Evolutionary conservation across 2,329 filamentous ascomycete genomes (phyloP), one percentile per base, ranked within the genome.

Genomic region (Paramyrothecium roridum): DNA sequence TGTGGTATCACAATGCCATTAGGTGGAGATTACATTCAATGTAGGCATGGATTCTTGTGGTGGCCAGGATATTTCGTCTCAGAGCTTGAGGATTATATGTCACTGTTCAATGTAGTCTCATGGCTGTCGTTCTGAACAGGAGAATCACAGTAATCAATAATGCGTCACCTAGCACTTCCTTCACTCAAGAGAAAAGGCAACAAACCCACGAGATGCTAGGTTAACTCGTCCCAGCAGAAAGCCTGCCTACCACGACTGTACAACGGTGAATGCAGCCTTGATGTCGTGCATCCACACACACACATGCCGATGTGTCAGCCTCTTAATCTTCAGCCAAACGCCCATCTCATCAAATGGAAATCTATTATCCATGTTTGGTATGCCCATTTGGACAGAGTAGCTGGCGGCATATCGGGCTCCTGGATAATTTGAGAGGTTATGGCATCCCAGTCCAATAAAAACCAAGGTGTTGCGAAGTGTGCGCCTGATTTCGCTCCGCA

Each of bases 281-380:
- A 19, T 43, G 37, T 43, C n/a, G 37, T 19, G n/a, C 37, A 13
- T 43, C 37, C 13, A 43, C 13, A 17, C n/a, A 13, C 3, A 4
- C 16, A 17, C 37, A 30, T n/a, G n/a, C 37, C 37, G 16, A 43
- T 43, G 37, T 43, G 37, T 43, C 37, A 43, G 37, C 37, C n/a
- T 7, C 37, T 4, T 17, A 13, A 8, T 43, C 37, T 43, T 16
- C 37, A 43, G 37, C 50, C 21, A 50, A 30, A 50, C 48, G 48
- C 50, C 21, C 45, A 49, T 45, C 46, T 26, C 48, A 48, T 51
- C 51, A 50, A 57, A 43, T 48, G 40, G 52, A 40, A 34, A 40
- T 54, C 54, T 51, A 30, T 17, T 51, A 21, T 46, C 23, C 22
- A 56, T 57, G 6, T 10, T 30, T 43, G 12, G 12, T 8, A 43